Evolutionary conservation across 1,139 yeast species (phyloP).

Genomic region (Geotrichum fermentans): DNA sequence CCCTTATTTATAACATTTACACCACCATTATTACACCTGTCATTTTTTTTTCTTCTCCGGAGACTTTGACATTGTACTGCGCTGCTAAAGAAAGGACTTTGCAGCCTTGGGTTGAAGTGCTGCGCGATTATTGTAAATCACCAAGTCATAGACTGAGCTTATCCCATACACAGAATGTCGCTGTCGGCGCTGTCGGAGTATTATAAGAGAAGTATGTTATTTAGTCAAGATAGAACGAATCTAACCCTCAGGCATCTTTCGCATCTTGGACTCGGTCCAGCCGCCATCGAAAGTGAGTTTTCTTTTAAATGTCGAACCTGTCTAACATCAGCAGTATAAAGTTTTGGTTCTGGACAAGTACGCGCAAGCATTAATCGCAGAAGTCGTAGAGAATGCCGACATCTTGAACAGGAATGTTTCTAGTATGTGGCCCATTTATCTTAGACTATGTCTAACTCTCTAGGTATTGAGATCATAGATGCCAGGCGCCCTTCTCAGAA

Average conservation of each 20-base stretch:
- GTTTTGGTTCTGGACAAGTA: conserved; percentile 41
- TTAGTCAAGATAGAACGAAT: too few relatives aligned
- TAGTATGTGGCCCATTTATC: conserved; percentile 23
- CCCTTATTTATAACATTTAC: too few relatives aligned
- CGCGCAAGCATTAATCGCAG: conserved; percentile 37
- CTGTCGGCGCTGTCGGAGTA: conserved; percentile 16
- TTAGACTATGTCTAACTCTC: not conserved
- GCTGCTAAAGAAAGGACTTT: too few relatives aligned
- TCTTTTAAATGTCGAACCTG: not conserved
- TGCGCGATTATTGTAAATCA: too few relatives aligned
- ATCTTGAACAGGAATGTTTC: conserved; percentile 40
- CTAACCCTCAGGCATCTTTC: conserved; percentile 28
- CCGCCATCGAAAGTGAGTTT: conserved; percentile 32
- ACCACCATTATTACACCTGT: too few relatives aligned
- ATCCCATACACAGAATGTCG: conserved; percentile 7
- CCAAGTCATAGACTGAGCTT: too few relatives aligned
- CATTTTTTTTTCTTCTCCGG: too few relatives aligned
- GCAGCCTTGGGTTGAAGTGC: too few relatives aligned
- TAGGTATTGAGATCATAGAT: conserved; percentile 53
- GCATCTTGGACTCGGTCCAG: conserved; percentile 35
- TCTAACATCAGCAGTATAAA: conserved; percentile 34
- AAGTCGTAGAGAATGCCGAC: conserved; percentile 38
- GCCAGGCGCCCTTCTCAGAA: conserved; percentile 46
- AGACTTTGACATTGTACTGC: too few relatives aligned
- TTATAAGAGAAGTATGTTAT: conserved; percentile 14